phyloP scores from a whole-genome alignment of 1,284 basidiomycete species.

The Leucoagaricus sp. region DNA sequence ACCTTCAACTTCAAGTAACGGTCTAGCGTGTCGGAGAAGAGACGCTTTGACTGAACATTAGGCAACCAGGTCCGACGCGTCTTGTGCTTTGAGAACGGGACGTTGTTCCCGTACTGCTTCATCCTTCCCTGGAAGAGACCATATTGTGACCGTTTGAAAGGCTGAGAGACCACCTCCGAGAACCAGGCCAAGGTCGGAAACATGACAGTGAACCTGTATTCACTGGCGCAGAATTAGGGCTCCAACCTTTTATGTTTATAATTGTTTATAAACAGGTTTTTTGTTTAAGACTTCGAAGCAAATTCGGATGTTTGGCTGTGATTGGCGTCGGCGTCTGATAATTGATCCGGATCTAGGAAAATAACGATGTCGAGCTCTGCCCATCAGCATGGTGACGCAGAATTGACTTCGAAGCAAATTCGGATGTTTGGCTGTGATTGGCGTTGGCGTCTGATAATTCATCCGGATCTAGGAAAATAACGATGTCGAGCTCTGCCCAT shows the following conservation, averaged over 20 bases:
- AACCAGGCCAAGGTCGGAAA: slow-evolving; percentile 26
- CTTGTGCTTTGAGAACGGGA: slow-evolving; percentile 89
- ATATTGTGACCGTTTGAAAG: slow-evolving; percentile 75
- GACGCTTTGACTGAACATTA: slow-evolving; percentile 77
- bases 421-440: neutral
- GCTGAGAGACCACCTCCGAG: slow-evolving; percentile 48
- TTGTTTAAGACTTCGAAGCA: too few relatives aligned
- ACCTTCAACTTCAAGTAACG: slow-evolving; percentile 64
- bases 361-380: too few relatives aligned
- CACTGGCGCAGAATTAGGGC: neutral
- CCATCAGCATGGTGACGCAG: slow-evolving; percentile 17
- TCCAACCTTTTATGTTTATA: too few relatives aligned
- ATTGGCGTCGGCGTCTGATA: too few relatives aligned
- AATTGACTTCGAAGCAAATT: too few relatives aligned
- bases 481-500: neutral
- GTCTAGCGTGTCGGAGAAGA: slow-evolving; percentile 68
- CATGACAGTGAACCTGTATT: slow-evolving; percentile 18
- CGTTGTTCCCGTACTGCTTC: slow-evolving; percentile 86
- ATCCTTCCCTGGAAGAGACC: slow-evolving; percentile 82
- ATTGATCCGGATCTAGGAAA: too few relatives aligned
- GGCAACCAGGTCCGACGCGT: slow-evolving; percentile 91
- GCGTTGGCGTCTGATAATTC: too few relatives aligned
- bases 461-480: too few relatives aligned
- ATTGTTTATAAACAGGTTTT: too few relatives aligned
- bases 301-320: neutral